Evolutionary conservation across 2,329 filamentous ascomycete genomes (phyloP), one percentile per base, ranked within the genome.

Genomic region (Zymoseptoria passerinii): DNA sequence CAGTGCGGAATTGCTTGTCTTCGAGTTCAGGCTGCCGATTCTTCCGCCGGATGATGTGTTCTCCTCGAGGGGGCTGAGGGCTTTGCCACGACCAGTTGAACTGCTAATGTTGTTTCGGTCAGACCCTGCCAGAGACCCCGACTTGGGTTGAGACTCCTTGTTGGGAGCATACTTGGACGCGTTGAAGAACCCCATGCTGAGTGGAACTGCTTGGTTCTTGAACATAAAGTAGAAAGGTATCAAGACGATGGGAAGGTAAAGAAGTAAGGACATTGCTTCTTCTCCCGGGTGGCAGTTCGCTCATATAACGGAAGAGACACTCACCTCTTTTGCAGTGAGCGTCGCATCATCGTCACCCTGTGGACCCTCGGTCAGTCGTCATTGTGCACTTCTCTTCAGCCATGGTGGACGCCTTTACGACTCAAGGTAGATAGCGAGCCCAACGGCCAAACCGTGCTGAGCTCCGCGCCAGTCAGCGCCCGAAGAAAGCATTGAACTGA

Each of bases 171-270:
- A 20, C 35, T 50, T 58, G 51, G 52, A 58, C 40, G 44, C 52
- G 44, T 29, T 58, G 53, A 59, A 62, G 58, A 62, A 56, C 57
- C 60, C 60, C 60, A 62, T 62, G 55, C 60, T 62, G 52, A 60
- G 58, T 52, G 60, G 55, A 55, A 62, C 55, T 29, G 60, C 60
- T 59, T 62, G 60, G 55, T 62, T 62, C 55, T 60, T 62, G 48
- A 60, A 60, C 48, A 54, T 55, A 29, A 53, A 53, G 52, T 56
- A 52, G n/a, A 28, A 7, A 28, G 50, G 28, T 13, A 28, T 18
- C 23, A 52, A 28, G 2, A 52, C 4, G 23, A 23, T 23, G 23
- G 23, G 23, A 28, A 52, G 50, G 27, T 52, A 52, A 1, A 5
- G 23, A 18, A 44, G n/a, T 44, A 52, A 29, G 50, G 50, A 52